Evolutionary conservation across 1,139 yeast species (phyloP).

Genomic region (Ashbya aceris): DNA sequence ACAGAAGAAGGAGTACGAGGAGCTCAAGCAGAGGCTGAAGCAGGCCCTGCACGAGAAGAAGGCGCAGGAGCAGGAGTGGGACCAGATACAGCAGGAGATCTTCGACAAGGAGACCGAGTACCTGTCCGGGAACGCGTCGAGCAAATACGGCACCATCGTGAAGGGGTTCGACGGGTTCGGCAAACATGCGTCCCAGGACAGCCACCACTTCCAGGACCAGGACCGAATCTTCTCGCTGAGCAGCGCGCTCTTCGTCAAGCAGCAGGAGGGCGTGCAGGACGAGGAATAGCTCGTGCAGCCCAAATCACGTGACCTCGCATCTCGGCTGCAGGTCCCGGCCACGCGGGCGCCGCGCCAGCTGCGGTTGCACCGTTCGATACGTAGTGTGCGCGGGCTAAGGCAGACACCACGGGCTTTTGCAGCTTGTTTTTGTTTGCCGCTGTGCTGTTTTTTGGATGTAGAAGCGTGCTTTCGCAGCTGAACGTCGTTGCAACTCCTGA

Average conservation of each 20-base stretch:
- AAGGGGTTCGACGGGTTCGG: constrained; percentile 83
- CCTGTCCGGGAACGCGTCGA: constrained; percentile 36
- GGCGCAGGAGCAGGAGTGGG: constrained; percentile 53
- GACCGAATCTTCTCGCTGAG: constrained; percentile 82
- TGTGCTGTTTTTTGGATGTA: too few relatives aligned
- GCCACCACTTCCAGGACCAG: constrained; percentile 50
- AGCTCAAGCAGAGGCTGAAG: constrained; percentile 57
- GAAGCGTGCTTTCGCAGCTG: too few relatives aligned
- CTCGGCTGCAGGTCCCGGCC: too few relatives aligned
- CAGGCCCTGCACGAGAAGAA: constrained; percentile 57
- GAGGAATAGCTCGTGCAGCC: constrained; percentile 19
- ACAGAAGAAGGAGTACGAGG: constrained; percentile 49
- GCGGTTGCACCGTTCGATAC: too few relatives aligned
- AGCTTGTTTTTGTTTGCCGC: too few relatives aligned
- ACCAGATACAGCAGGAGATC: constrained; percentile 65
- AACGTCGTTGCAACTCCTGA: too few relatives aligned
- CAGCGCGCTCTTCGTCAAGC: constrained; percentile 62
- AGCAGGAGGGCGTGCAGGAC: constrained; percentile 37
- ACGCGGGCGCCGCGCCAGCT: too few relatives aligned
- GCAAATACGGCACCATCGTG: constrained; percentile 65
- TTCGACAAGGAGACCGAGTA: constrained; percentile 74
- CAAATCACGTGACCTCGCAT: too few relatives aligned
- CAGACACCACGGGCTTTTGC: too few relatives aligned
- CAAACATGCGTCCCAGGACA: constrained; percentile 32
- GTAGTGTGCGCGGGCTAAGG: too few relatives aligned